These are phyloP conservation scores for Tylopilus felleus DNA, from an alignment of 768 basidiomycete species.

Conservation along the genomic window DNA sequence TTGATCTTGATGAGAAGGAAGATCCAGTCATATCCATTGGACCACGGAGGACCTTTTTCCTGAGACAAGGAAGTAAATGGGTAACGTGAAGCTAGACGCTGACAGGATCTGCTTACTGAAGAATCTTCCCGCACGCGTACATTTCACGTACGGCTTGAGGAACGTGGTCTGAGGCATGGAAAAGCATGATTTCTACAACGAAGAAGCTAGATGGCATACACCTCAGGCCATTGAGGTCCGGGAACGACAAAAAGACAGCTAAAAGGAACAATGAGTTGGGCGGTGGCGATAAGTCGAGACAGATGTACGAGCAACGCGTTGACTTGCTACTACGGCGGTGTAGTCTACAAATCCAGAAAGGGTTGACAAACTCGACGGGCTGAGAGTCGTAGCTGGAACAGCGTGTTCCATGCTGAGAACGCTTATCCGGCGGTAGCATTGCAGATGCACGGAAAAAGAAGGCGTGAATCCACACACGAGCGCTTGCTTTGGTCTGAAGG, in stretches of 20 bases:
- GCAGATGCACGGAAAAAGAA: neutral
- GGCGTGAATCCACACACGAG: neutral
- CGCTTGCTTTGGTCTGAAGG: neutral
- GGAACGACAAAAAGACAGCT: too few species aligned
- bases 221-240: neutral
- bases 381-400: neutral
- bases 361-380: too few species aligned
- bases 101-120: neutral
- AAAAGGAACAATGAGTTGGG: neutral
- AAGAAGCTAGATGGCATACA: neutral
- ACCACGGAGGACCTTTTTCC: neutral
- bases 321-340: neutral
- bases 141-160: neutral
- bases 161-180: neutral
- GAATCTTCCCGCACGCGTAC: neutral
- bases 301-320: neutral
- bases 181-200: neutral
- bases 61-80: neutral
- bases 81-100: neutral
- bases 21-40: neutral
- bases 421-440: neutral
- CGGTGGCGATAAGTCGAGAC: neutral
- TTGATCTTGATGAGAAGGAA: neutral
- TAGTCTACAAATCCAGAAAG: neutral
- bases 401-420: neutral